Base-by-base conservation (phyloP, 306 rosid species). In the Fagus crenata region DNA sequence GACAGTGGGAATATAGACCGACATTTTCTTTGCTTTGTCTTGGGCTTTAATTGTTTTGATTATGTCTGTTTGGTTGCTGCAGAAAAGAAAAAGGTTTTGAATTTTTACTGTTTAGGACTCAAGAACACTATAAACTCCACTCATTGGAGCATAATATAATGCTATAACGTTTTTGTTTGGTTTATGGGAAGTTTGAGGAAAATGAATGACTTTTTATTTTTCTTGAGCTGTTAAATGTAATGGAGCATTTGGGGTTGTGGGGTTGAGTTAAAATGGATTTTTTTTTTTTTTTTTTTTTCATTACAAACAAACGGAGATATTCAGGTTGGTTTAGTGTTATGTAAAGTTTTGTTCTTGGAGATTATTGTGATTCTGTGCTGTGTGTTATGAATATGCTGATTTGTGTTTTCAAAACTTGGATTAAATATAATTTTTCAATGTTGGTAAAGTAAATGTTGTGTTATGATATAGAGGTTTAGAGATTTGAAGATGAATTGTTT, bases 41-140 rank as follows among this genome's bases (percentile, higher is more conserved):
- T 35, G 69, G 36, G 58, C 37, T 69, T 59, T 32, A 14, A 32
- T 81, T 67, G 35, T 63, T 35, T 63, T 63, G 41, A 35, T 42
- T 17, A 63, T 36, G 28, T 6, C 15, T 63, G 41, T 14, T 63
- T 63, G 43, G 22, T 12, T 35, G 69, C 41, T 35, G 39, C 22
- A 58, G n/a, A 46, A 7, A 7, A 61, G 6, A 40, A 64, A 55
- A 18, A 8, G 37, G 39, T n/a, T 72, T 72, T 51, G 35, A 13
- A 18, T 6, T 35, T 77, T 22, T 22, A 22, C 28, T 22, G 28
- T 22, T 22, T 22, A 22, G 28, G 28, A 22, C 28, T 22, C 28
- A 42, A 59, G 9, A 32, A 60, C 14, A 31, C 33, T 28, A 61
- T 61, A 36, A 32, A 61, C 41, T 8, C 41, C 68, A 4, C 17